Base-by-base conservation (phyloP, 148 eudicot genomes). In the Chenopodium album region DNA sequence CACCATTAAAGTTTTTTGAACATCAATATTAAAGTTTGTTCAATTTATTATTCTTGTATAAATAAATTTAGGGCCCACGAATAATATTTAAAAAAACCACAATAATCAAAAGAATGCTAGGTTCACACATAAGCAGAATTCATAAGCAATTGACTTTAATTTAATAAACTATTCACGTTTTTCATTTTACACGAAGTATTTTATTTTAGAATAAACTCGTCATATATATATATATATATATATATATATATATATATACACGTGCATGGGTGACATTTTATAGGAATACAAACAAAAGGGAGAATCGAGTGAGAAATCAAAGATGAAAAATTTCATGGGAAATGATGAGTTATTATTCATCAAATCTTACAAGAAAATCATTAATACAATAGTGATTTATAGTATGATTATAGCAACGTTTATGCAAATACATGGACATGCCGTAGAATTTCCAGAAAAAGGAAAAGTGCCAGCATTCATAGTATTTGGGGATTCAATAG, bases 401-500 rank as follows among this genome's bases (percentile, higher is more conserved):
- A 4, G 16, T 69, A 37, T 71, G 20, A 16, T 72, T 0, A 22
- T 72, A 1, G 29, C 7, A 10, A 37, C 50, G 46, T 72, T 7
- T 72, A 41, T 72, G 17, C 28, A 72, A 16, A 46, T n/a, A 22
- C 8, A 72, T 83, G 78, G 29, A 54, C 4, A 69, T 59, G 76
- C 81, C n/a, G 6, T 80, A 71, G 64, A 10, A 2, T 75, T 71
- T n/a, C 52, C 44, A 12, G 28, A 76, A 19, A 50, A 76, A 16
- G 48, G 17, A 16, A 80, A 72, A 11, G 77, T 77, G 8, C 98
- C 97, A 4, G 94, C 97, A 48, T 87, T 94, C 11, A 13, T 92
- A 13, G 87, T 92, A 69, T 94, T 94, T 73, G 98, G 98, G 56
- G 98, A 94, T 80, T 94, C 98, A 4, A 85, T 92, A 13, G 94